Evolutionary conservation across 495 filamentous ascomycete genomes (phyloP).

Genomic region (Podospora sp.): DNA sequence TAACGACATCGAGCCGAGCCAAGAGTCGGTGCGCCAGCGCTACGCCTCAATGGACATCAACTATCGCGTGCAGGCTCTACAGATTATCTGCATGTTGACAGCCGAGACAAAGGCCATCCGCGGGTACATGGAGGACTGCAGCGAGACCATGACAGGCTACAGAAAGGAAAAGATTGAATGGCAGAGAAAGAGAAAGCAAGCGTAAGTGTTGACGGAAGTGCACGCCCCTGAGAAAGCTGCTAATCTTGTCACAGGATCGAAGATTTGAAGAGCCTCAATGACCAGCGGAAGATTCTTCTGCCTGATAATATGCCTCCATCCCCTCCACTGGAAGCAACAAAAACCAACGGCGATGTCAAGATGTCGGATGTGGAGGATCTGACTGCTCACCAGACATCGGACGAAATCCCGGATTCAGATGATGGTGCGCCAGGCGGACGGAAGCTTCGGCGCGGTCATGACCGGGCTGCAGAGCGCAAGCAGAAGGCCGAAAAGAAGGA

Average conservation of each 20-base stretch:
- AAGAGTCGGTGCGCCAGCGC: constrained; percentile 68
- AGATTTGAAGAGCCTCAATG: constrained; percentile 78
- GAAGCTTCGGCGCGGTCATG: constrained; percentile 73
- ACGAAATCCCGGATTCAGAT: constrained; percentile 59
- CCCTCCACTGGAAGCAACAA: constrained; percentile 55
- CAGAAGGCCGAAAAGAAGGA: constrained; percentile 81
- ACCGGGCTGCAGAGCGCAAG: constrained; percentile 76
- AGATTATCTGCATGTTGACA: constrained; percentile 87
- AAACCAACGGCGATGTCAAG: constrained; percentile 60
- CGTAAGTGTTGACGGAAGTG: constrained; percentile 59
- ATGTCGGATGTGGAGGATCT: constrained; percentile 64
- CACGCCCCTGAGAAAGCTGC: constrained; percentile 6
- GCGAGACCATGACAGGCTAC: constrained; percentile 86
- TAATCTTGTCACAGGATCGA: constrained; percentile 61
- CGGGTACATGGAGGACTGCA: constrained; percentile 86
- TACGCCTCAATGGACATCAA: constrained; percentile 82
- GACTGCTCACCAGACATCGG: constrained; percentile 42
- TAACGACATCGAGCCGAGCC: constrained; percentile 67
- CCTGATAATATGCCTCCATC: constrained; percentile 75
- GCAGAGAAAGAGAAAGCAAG: constrained; percentile 78
- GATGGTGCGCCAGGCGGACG: constrained; percentile 68
- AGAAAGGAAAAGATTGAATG: constrained; percentile 94
- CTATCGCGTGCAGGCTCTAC: constrained; percentile 73
- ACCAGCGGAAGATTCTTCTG: constrained; percentile 82
- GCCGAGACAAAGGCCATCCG: constrained; percentile 81